Evolutionary conservation across 2,329 filamentous ascomycete species (phyloP), one percentile per base, ranked within the genome.

Genomic region (Cephalotrichum gorgonifer): DNA sequence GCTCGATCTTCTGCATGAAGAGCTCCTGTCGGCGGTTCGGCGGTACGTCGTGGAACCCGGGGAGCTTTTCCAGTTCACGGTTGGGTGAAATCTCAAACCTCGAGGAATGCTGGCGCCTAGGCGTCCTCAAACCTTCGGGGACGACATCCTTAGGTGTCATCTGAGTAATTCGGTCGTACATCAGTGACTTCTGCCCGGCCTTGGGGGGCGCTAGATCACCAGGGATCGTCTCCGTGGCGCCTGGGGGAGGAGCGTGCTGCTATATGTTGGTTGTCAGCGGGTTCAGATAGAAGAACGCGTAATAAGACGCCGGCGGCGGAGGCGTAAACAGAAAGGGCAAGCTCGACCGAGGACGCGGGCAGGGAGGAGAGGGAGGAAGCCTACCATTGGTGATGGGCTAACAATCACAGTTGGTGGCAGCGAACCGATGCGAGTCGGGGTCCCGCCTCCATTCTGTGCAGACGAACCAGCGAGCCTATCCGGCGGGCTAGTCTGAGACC

Each of bases 1-100:
- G 93, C 61, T 97, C 93, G 58, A 98, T 93, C 76, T 98, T 98
- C 64, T 97, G 90, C 90, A 98, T 96, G 70, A 98, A 98, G 17
- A 98, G 79, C 58, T 97, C 91, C 69, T 96, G 90, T 53, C 93
- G 82, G 54, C 91, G 83, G 64, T 95, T 95, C 15, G 93, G 93
- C 11, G 91, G 86, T 25, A 97, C 93, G 68, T 98, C 93, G 61
- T 98, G 93, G 68, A 98, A 98, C 31, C 93, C 93, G 1, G 93
- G 91, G 23, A 98, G 75, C 70, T 98, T 98, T 67, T 98, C 93
- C 46, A 98, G 76, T 66, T 98, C 93, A 60, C 93, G 82, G 65
- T 97, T 90, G 54, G 94, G 88, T 3, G 93, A 98, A 55, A 98
- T 94, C 65, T 98, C 91, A 65, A 98, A 98, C 54, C 93, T 83